Evolutionary conservation across 345 rosid genomes (phyloP).

Genomic region (rapeseed (Brassica napus)): DNA sequence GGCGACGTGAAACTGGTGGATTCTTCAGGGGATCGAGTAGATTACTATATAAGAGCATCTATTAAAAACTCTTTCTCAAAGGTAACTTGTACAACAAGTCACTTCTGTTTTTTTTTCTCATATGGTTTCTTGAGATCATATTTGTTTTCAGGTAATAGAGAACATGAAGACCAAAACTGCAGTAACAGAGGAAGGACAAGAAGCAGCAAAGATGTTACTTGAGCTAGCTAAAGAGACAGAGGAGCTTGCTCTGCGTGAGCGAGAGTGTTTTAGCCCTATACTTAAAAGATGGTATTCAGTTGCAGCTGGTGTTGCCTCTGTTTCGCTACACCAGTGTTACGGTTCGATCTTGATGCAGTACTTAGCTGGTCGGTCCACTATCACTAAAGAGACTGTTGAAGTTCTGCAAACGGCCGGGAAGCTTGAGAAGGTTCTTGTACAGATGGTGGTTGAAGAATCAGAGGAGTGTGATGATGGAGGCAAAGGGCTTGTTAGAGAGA

Average conservation of each 20-base stretch:
- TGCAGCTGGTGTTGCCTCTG: constrained; percentile 66
- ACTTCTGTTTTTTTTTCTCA: neutral
- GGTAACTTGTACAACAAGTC: constrained; percentile 37
- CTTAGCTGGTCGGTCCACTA: constrained; percentile 46
- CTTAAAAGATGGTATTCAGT: constrained; percentile 67
- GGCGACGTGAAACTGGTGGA: constrained; percentile 50
- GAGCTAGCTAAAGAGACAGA: constrained; percentile 70
- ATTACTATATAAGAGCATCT: constrained; percentile 69
- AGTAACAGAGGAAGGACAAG: constrained; percentile 49
- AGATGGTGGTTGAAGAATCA: constrained; percentile 83
- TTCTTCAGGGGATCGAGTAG: constrained; percentile 58
- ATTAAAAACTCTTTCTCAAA: constrained; percentile 63
- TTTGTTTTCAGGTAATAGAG: constrained; percentile 26
- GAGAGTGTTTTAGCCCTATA: constrained; percentile 68
- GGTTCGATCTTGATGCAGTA: constrained; percentile 71
- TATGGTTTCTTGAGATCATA: neutral
- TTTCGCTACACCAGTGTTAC: constrained; percentile 70
- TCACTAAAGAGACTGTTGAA: constrained; percentile 54
- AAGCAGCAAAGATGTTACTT: constrained; percentile 56
- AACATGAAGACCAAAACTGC: constrained; percentile 41
- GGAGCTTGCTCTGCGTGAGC: constrained; percentile 70
- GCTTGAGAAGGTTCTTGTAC: constrained; percentile 76
- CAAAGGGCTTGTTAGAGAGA: constrained; percentile 68
- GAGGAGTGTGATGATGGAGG: constrained; percentile 93
- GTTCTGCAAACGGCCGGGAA: constrained; percentile 71